phyloP scores from a whole-genome alignment of 768 basidiomycete species.

The Trametes punicea region DNA sequence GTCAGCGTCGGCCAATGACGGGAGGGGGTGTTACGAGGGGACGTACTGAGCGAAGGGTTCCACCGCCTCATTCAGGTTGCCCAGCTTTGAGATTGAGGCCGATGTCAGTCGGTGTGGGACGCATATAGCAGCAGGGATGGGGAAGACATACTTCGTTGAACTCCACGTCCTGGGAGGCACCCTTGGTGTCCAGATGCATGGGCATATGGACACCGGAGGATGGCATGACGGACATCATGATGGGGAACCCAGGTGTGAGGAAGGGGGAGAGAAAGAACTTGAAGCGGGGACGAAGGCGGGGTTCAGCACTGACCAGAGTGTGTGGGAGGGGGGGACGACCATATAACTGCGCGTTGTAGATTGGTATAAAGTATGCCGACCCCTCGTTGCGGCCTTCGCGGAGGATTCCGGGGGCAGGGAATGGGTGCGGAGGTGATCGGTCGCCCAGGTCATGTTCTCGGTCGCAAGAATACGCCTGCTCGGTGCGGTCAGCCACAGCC shows the following conservation, averaged over 20 bases:
- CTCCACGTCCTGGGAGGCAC: conserved; percentile 25
- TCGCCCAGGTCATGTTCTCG: conserved; percentile 20
- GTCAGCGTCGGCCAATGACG: conserved; percentile 1
- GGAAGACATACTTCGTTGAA: conserved; percentile 36
- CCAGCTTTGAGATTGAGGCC: conserved; percentile 37
- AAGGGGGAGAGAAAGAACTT: conserved; percentile 2
- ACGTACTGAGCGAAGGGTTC: conserved; percentile 60
- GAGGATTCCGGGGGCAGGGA: conserved; percentile 26
- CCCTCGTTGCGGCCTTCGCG: conserved; percentile 31
- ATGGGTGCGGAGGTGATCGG: conserved; percentile 23
- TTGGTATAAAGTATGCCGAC: conserved; percentile 17
- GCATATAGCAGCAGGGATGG: neutral
- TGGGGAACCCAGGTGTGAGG: conserved; percentile 4
- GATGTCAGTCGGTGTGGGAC: conserved; percentile 9
- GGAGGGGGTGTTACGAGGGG: neutral
- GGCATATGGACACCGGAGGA: conserved; percentile 23
- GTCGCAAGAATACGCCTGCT: conserved; percentile 19
- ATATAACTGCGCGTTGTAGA: conserved; percentile 12
- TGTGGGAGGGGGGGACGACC: conserved; percentile 10
- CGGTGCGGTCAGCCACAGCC: conserved; percentile 16
- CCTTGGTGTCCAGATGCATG: conserved; percentile 24
- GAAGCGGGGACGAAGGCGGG: conserved; percentile 3
- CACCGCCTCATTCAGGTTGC: conserved; percentile 53
- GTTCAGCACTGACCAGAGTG: conserved; percentile 2
- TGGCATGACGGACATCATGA: conserved; percentile 33